Evolutionary conservation across 108 stramenopile species (phyloP).

Genomic region (Nitzschia putrida): DNA sequence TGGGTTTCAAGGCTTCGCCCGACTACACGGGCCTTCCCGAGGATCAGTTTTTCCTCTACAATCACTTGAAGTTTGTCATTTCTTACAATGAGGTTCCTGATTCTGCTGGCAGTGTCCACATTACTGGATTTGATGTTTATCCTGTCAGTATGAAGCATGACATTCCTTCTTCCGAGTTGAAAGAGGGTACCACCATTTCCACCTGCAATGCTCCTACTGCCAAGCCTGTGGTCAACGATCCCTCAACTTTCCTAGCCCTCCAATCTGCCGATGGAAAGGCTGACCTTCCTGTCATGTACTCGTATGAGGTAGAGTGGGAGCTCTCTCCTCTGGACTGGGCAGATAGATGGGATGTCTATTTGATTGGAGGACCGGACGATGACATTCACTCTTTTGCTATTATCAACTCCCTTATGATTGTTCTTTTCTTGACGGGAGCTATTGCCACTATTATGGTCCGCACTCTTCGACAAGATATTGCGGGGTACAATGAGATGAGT

Average conservation of each 20-base stretch:
- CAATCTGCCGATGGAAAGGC: conserved; percentile 17
- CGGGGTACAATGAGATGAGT: conserved; percentile 92
- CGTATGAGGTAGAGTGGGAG: conserved; percentile 94
- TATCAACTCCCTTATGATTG: conserved; percentile 98
- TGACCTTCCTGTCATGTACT: conserved; percentile 55
- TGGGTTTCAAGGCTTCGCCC: conserved; percentile 69
- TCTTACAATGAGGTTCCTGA: conserved; percentile 48
- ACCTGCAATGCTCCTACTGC: conserved; percentile 47
- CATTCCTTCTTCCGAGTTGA: conserved; percentile 26
- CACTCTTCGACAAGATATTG: conserved; percentile 93
- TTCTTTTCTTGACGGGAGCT: conserved; percentile 94
- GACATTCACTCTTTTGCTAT: conserved; percentile 98
- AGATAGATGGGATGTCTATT: conserved; percentile 98
- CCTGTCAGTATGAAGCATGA: conserved; percentile 88
- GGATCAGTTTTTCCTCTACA: conserved; percentile 73
- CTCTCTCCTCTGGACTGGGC: conserved; percentile 83
- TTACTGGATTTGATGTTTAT: conserved; percentile 94
- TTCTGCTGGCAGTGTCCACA: conserved; percentile 68
- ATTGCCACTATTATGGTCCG: conserved; percentile 94
- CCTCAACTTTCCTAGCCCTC: conserved; percentile 49
- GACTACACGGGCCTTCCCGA: conserved; percentile 33
- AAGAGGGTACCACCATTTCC: conserved; percentile 2
- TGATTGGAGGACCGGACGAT: conserved; percentile 84
- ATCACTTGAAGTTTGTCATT: conserved; percentile 84
- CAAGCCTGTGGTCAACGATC: conserved; percentile 50